Conservation (phyloP, 129 eudicot genomes). For the Centrapalus pauciflorus region DNA sequence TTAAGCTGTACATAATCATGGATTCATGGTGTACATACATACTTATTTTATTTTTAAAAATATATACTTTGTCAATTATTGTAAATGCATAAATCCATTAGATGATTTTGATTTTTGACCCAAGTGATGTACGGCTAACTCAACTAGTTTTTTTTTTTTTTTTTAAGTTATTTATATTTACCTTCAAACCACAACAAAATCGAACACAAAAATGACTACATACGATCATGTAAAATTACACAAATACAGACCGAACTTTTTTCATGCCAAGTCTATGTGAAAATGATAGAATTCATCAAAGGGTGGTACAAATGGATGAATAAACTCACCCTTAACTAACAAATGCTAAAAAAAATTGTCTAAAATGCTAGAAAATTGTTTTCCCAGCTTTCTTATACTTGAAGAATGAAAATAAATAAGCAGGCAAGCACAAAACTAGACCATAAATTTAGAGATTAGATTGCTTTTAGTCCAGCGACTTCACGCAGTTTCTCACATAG, state of each 20-base stretch:
- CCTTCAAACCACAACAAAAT: background rate
- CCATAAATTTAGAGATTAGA: constrained; percentile 29
- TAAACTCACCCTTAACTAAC: background rate
- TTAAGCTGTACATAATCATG: too few species aligned
- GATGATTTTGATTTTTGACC: too few species aligned
- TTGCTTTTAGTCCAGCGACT: constrained; percentile 73
- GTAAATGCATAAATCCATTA: too few species aligned
- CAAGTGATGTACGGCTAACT: too few species aligned
- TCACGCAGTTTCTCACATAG: constrained; percentile 88
- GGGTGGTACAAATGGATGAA: background rate
- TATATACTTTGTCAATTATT: too few species aligned
- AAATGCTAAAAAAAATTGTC: background rate
- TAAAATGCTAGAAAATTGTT: constrained; percentile 4
- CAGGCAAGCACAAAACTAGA: constrained; percentile 3
- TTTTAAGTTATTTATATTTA: too few species aligned
- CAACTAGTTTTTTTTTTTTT: too few species aligned
- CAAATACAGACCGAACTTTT: background rate
- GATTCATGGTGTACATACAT: too few species aligned
- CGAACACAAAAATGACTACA: background rate
- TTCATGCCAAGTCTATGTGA: background rate
- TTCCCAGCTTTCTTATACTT: background rate
- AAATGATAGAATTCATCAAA: background rate
- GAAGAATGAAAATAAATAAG: constrained; percentile 16
- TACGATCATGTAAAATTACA: constrained; percentile 1
- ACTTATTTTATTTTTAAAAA: too few species aligned